These are phyloP conservation scores for Hypoxylon rickii DNA, from an alignment of 495 filamentous ascomycete species.

Conservation along the genomic window DNA sequence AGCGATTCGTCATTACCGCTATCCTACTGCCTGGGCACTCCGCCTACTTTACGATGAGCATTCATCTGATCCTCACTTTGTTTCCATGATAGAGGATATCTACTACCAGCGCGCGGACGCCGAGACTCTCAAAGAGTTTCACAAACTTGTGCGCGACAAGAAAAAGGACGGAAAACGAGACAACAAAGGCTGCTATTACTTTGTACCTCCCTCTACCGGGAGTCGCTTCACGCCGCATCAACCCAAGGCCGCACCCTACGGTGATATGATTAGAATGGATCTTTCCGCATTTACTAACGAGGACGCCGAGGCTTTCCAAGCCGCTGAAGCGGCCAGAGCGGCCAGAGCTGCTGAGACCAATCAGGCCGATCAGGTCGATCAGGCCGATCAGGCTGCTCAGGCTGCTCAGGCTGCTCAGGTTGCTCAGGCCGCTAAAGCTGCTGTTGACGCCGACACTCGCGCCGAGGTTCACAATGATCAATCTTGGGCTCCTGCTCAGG, in stretches of 20 bases:
- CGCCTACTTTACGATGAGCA: conserved; percentile 58
- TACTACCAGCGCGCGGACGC: conserved; percentile 51
- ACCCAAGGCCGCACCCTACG: conserved; percentile 48
- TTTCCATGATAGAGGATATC: conserved; percentile 52
- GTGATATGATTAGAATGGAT: conserved; percentile 47
- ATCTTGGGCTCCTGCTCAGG: no score
- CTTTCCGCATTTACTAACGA: conserved; percentile 7
- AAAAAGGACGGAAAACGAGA: conserved; percentile 55
- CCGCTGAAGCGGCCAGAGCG: no score
- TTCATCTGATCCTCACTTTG: conserved; percentile 44
- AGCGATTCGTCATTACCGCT: conserved; percentile 52
- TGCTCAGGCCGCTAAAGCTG: no score
- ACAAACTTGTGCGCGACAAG: conserved; percentile 44
- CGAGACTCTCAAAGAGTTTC: conserved; percentile 50
- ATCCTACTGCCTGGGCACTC: conserved; percentile 60
- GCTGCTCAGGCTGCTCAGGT: no score
- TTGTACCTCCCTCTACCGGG: conserved; percentile 44
- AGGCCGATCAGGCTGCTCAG: no score
- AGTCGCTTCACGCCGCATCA: conserved; percentile 40
- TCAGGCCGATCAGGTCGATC: no score
- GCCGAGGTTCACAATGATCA: no score
- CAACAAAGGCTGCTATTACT: conserved; percentile 54
- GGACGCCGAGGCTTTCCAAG: no score
- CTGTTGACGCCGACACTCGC: no score
- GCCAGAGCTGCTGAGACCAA: no score